Evolutionary conservation across 306 rosid species (phyloP), one percentile per base, ranked within the genome.

Genomic region (Vachellia collinsii): DNA sequence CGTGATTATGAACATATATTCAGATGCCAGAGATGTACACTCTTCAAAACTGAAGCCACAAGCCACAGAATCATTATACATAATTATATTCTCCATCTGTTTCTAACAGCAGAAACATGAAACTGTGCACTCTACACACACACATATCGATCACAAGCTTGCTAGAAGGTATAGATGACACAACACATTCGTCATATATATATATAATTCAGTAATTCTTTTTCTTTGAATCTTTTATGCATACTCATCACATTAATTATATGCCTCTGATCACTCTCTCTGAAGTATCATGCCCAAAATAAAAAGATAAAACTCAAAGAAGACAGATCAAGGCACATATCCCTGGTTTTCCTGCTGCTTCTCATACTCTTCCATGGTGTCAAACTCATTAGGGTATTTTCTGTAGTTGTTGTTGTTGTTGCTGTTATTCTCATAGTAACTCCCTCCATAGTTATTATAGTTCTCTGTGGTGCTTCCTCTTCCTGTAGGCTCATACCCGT

Each of bases 361-460:
- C 64, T 91, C 93, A 62, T 84, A 93, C 87, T 94, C 97, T 75
- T 89, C 97, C 97, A 91, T 92, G 50, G 94, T 82, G 77, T 92
- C 82, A 75, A 87, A 88, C 83, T 87, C 93, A 69, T 89, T 87
- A 5, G 85, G 88, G 38, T 84, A 74, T 80, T 79, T 70, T 4
- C 29, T 66, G 72, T 66, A 38, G 23, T 46, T 80, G 23, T 75
- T 54, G 61, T 54, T 82, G n/a, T 72, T 12, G 54, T 48, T n/a
- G n/a, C n/a, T 47, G 53, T 47, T 83, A 12, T 77, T 82, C 29
- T 80, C 80, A 48, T 83, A 74, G 56, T 68, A 84, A 12, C 23
- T 67, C 48, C 63, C 84, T 83, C 77, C 79, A 62, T 22, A 59
- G 37, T 85, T 83, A 34, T 70, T 80, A 0, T 2, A 0, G n/a